Base-by-base conservation (phyloP, 495 filamentous ascomycete genomes). In the Aspergillus incahuasiensis region DNA sequence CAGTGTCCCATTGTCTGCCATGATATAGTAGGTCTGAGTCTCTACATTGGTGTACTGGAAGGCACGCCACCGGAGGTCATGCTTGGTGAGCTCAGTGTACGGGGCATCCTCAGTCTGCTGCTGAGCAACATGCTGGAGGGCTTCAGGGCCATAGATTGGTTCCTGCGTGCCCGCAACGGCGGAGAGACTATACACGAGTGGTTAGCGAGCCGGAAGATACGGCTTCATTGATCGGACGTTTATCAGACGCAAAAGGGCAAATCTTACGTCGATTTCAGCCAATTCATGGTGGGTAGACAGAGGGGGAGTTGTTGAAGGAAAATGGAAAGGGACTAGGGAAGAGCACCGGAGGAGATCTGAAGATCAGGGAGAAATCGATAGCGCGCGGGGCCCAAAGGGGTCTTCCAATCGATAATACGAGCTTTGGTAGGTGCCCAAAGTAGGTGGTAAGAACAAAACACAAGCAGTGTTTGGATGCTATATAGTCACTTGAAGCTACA, bases 1-100 rank as follows among this genome's bases (percentile, higher is more conserved):
- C 58, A 92, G 66, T 57, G 84, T 78, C 16, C 94, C 95, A 54
- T 72, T 79, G 55, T 96, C 88, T 44, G 87, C 75, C 76, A 86
- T 86, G 68, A 95, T 71, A 74, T 98, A 97, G 75, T 97, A 98
- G 55, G 82, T 90, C 75, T 97, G 88, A n/a, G 91, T 97, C 75
- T 98, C 94, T 54, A 96, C 94, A 66, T 81, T 86, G 57, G 94
- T 97, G 57, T 85, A 86, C 51, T 90, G 87, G 77, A 89, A 79
- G 5, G 80, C 83, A 54, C 73, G 72, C 94, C 94, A 98, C 80
- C 81, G 86, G 59, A 96, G 61, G 64, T 92, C 85, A 6, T 92
- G 82, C 63, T 85, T 87, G 52, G 77, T 82, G 63, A 91, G 67
- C 64, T 90, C 87, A 25, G 89, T 88, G 68, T 86, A 95, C n/a